A percentile compares a stretch with the other conserved stretches of the same genome.
These are phyloP conservation scores for Spirogloea muscicola DNA, from an alignment of 139 green algal species.

Conservation along the genomic window DNA sequence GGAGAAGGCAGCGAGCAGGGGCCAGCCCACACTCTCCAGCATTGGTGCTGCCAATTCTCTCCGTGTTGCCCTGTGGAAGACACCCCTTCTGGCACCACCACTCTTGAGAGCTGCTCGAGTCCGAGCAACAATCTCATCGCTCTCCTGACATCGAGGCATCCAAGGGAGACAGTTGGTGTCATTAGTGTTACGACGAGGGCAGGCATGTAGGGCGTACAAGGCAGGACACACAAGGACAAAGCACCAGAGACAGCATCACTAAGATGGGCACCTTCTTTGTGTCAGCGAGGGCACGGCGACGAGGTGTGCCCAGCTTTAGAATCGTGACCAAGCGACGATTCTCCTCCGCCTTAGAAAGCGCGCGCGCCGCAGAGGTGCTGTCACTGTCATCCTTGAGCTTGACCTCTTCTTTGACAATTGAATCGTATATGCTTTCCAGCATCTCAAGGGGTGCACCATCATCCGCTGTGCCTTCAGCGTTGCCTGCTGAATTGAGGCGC, in stretches of 20 bases:
- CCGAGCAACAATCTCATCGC: conserved; percentile 35
- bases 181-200: too few relatives aligned
- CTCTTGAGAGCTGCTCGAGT: conserved; percentile 20
- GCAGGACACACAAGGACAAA: too few relatives aligned
- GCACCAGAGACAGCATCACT: too few relatives aligned
- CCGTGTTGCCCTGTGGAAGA: conserved; percentile 35
- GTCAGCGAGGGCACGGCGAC: too few relatives aligned
- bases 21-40: conserved; percentile 87
- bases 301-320: conserved; percentile 28
- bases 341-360: conserved; percentile 9
- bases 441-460: conserved; percentile 25
- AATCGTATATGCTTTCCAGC: conserved; percentile 78
- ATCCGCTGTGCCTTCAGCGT: conserved; percentile 18
- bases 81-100: neutral
- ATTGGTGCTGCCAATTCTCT: conserved; percentile 63
- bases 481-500: conserved; percentile 32
- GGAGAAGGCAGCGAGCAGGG: conserved; percentile 77
- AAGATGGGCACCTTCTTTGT: too few relatives aligned
- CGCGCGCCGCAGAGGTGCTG: neutral
- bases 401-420: conserved; percentile 93
- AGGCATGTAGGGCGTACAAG: too few relatives aligned
- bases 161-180: too few relatives aligned
- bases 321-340: conserved; percentile 18
- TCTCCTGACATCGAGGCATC: too few relatives aligned
- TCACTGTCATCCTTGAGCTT: conserved; percentile 76